phyloP scores from a whole-genome alignment of 2,329 filamentous ascomycete species.

The Stachybotrys echinatus region DNA sequence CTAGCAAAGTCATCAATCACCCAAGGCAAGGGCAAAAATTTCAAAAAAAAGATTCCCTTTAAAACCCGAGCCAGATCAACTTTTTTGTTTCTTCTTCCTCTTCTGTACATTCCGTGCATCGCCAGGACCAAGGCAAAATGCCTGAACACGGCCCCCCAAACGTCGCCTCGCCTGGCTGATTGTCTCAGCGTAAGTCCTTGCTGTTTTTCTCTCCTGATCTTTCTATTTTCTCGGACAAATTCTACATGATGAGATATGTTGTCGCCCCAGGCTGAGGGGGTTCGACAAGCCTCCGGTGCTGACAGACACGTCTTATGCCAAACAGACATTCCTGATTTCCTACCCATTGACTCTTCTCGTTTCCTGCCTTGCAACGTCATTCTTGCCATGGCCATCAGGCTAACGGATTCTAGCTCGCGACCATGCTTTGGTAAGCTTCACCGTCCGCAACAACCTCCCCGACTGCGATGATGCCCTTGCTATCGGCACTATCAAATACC shows the following conservation, averaged over 20 bases:
- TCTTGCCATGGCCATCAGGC: slow-evolving; percentile 5
- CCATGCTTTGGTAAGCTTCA: not conserved
- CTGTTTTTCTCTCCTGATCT: no score
- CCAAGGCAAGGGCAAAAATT: no score
- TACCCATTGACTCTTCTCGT: slow-evolving; percentile 6
- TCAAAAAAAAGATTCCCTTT: no score
- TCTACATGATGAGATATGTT: slow-evolving; percentile 40
- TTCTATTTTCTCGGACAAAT: not conserved
- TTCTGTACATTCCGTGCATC: not conserved
- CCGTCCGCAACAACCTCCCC: not conserved
- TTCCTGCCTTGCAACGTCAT: slow-evolving; percentile 4
- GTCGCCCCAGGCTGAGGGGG: slow-evolving; percentile 46
- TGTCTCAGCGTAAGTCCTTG: not conserved
- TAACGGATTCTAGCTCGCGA: slow-evolving; percentile 14
- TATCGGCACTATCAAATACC: slow-evolving; percentile 43
- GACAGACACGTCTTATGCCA: slow-evolving; percentile 52
- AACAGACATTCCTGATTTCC: slow-evolving; percentile 47
- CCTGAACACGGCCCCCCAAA: not conserved
- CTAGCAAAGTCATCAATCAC: not conserved
- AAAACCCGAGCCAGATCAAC: no score
- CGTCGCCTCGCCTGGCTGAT: not conserved
- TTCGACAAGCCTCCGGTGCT: slow-evolving; percentile 41
- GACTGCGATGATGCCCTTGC: slow-evolving; percentile 29
- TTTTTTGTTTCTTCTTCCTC: not conserved
- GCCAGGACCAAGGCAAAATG: not conserved